Percentiles rank a stretch among this genome's conserved stretches.
Evolutionary conservation across 768 basidiomycete genomes (phyloP).

Genomic region (Dioszegia hungarica): DNA sequence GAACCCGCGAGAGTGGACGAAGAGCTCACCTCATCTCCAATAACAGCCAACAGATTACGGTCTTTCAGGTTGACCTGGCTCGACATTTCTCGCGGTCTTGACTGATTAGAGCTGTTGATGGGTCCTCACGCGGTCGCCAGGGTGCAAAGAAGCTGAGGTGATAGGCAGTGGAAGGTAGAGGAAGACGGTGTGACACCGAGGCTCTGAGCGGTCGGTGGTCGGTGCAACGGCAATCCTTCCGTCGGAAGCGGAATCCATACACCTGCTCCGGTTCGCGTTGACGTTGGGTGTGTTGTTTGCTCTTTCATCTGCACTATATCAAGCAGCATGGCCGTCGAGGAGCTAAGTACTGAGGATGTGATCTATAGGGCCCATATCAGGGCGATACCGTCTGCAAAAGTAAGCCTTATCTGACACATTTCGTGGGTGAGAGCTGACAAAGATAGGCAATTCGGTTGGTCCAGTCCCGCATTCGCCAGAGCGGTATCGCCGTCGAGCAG

Average conservation of each 20-base stretch:
- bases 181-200: no score
- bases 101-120: no score
- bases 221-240: no score
- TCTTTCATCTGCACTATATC: no score
- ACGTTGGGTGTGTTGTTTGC: no score
- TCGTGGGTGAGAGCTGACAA: background rate
- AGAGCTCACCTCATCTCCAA: conserved; percentile 81
- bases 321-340: conserved; percentile 13
- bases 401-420: background rate
- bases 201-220: no score
- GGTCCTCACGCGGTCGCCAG: no score
- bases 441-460: conserved; percentile 14
- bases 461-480: background rate
- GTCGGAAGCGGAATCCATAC: no score
- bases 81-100: background rate
- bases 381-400: conserved; percentile 23
- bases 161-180: no score
- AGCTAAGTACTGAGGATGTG: conserved; percentile 11
- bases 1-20: no score
- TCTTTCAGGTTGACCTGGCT: conserved; percentile 50
- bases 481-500: background rate
- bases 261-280: no score
- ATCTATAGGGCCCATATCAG: conserved; percentile 15
- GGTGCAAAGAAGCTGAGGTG: no score
- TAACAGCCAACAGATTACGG: conserved; percentile 84